Evolutionary conservation across 306 rosid genomes (phyloP).

Genomic region (Datisca glomerata): DNA sequence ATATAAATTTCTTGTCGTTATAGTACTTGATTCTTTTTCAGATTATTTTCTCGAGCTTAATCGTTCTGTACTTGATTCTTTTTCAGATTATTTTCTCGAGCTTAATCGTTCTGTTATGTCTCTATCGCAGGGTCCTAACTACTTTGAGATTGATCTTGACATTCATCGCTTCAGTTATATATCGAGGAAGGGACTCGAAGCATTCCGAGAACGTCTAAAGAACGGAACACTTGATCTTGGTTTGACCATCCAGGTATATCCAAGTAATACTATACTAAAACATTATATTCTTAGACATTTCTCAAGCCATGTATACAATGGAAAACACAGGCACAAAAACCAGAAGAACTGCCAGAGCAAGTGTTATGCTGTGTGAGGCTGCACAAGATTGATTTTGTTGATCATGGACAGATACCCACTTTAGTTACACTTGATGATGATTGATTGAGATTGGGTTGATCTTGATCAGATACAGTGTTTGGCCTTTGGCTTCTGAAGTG

Average conservation of each 20-base stretch:
- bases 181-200: slow-evolving; percentile 84
- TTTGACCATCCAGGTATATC: slow-evolving; percentile 72
- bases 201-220: slow-evolving; percentile 70
- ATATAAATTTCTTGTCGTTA: too few relatives aligned
- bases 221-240: slow-evolving; percentile 71
- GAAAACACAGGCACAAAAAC: slow-evolving; percentile 67
- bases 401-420: slow-evolving; percentile 54
- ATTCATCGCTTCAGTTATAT: slow-evolving; percentile 95
- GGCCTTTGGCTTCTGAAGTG: too few relatives aligned
- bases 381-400: slow-evolving; percentile 71
- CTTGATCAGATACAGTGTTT: too few relatives aligned
- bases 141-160: slow-evolving; percentile 95
- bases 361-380: slow-evolving; percentile 82
- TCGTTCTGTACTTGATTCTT: too few relatives aligned
- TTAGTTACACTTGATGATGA: slow-evolving; percentile 48
- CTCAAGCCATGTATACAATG: neutral
- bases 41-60: too few relatives aligned
- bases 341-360: slow-evolving; percentile 83
- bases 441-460: too few relatives aligned
- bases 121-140: slow-evolving; percentile 60
- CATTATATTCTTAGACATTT: neutral
- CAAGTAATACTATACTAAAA: neutral
- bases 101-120: neutral
- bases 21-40: too few relatives aligned
- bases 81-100: too few relatives aligned